Conservation (phyloP, 2,329 filamentous ascomycete species). For the Chrysosphaeria jannelii region DNA sequence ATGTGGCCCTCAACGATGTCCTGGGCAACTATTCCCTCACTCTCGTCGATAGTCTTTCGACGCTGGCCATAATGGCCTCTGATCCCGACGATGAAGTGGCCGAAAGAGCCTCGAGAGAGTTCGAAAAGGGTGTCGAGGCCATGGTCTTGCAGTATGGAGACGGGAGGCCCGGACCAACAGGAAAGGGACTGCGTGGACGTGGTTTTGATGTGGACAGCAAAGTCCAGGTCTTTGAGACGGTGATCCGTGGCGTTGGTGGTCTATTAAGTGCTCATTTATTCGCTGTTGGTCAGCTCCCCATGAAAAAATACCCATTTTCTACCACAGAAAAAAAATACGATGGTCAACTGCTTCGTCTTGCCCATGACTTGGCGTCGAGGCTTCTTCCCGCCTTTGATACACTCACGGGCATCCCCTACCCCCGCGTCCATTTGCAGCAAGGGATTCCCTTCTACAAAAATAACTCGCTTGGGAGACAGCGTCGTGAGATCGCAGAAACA, state of each 20-base stretch:
- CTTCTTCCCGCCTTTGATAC: conserved; percentile 82
- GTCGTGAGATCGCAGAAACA: conserved; percentile 65
- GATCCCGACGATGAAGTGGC: conserved; percentile 27
- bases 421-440: conserved; percentile 66
- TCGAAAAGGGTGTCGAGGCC: conserved; percentile 49
- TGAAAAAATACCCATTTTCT: no score
- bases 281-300: conserved; percentile 61
- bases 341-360: conserved; percentile 70
- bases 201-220: conserved; percentile 94
- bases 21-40: conserved; percentile 93
- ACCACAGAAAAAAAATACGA: no score
- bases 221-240: conserved; percentile 94
- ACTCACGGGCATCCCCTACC: conserved; percentile 73
- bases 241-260: conserved; percentile 76
- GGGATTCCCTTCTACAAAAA: conserved; percentile 76
- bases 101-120: conserved; percentile 34
- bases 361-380: conserved; percentile 55
- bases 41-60: conserved; percentile 80
- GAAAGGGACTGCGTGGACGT: conserved; percentile 38
- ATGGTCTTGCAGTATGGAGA: conserved; percentile 70
- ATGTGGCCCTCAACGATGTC: conserved; percentile 78
- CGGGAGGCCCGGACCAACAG: conserved; percentile 35
- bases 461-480: conserved; percentile 29
- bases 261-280: conserved; percentile 83
- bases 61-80: conserved; percentile 71